Evolutionary conservation across 805 yeast genomes (phyloP).

Genomic region (Saccharomyces jurei): DNA sequence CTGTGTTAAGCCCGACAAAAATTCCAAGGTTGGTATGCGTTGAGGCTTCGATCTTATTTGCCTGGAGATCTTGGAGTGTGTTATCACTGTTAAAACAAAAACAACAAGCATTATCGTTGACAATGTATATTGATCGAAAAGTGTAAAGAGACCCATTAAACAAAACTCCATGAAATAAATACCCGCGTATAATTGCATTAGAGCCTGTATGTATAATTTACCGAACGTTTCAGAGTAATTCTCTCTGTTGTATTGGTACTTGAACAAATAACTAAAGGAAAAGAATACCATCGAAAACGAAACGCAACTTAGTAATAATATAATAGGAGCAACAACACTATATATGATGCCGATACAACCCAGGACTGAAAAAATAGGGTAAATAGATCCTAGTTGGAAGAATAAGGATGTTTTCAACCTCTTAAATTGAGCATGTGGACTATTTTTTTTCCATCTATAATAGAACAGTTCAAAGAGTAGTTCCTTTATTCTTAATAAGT

Average conservation of each 20-base stretch:
- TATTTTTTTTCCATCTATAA: slow-evolving; percentile 36
- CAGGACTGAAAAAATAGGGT: slow-evolving; percentile 68
- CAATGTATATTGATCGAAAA: slow-evolving; percentile 44
- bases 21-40: slow-evolving; percentile 6
- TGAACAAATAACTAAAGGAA: slow-evolving; percentile 64
- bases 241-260: slow-evolving; percentile 44
- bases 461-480: slow-evolving; percentile 36
- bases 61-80: slow-evolving; percentile 44
- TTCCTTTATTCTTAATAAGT: slow-evolving; percentile 51
- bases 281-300: slow-evolving; percentile 50
- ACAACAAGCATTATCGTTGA: slow-evolving; percentile 42
- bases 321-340: slow-evolving; percentile 71
- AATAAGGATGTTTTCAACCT: slow-evolving; percentile 38
- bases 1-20: not conserved
- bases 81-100: slow-evolving; percentile 46
- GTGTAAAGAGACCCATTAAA: slow-evolving; percentile 64
- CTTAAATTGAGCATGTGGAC: slow-evolving; percentile 53
- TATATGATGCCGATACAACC: slow-evolving; percentile 75
- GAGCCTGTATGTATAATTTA: slow-evolving; percentile 59
- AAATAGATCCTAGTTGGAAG: slow-evolving; percentile 71
- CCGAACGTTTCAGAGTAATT: slow-evolving; percentile 64
- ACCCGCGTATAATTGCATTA: slow-evolving; percentile 73
- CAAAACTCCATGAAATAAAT: slow-evolving; percentile 74
- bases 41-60: slow-evolving; percentile 9
- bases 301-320: slow-evolving; percentile 50